Evolutionary conservation across 208 protist genomes (phyloP).

Genomic region (Acanthamoeba lenticulata): DNA sequence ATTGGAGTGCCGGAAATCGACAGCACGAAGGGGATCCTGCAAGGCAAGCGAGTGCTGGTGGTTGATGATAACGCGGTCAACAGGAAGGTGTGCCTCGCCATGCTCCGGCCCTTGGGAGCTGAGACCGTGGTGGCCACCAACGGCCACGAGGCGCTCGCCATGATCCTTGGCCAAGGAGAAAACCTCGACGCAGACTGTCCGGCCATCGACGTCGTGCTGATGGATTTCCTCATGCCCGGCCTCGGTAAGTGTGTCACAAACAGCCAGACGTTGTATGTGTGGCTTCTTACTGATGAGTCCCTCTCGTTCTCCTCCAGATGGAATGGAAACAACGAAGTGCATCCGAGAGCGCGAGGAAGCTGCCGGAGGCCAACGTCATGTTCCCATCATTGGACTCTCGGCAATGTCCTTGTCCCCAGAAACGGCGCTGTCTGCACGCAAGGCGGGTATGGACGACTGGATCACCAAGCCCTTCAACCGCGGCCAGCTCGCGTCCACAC

Average conservation of each 20-base stretch:
- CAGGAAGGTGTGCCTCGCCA: not conserved
- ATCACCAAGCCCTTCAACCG: not conserved
- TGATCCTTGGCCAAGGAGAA: too few species aligned
- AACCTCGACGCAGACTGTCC: too few species aligned
- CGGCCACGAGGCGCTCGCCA: not conserved
- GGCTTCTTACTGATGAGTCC: not conserved
- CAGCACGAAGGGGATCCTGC: not conserved
- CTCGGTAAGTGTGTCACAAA: not conserved
- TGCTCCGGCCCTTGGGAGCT: not conserved
- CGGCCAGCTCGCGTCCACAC: not conserved
- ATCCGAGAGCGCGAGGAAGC: not conserved
- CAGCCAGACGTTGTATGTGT: too few species aligned
- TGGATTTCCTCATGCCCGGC: not conserved
- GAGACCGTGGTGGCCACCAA: not conserved
- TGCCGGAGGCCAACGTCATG: not conserved
- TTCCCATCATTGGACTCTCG: not conserved
- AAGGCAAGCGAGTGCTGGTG: not conserved
- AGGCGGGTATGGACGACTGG: not conserved
- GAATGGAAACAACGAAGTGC: not conserved
- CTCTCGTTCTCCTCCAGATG: not conserved
- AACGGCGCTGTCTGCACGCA: not conserved
- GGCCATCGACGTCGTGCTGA: not conserved
- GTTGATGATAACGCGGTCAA: not conserved
- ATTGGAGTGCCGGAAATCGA: too few species aligned
- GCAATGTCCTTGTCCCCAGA: too few species aligned